Evolutionary conservation across 2,329 filamentous ascomycete species (phyloP).

Genomic region (Phaeomoniella chlamydospora): DNA sequence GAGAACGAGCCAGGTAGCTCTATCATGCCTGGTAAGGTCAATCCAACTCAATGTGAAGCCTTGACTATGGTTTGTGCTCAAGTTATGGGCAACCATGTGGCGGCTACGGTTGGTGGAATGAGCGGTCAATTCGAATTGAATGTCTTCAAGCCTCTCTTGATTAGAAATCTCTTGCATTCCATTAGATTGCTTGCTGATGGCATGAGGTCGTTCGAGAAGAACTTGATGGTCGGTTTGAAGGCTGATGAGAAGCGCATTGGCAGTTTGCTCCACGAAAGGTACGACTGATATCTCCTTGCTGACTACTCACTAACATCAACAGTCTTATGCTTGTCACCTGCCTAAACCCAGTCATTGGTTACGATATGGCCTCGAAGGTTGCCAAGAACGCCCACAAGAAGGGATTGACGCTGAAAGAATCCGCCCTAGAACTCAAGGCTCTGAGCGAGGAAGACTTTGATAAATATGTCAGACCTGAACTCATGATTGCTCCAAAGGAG

Average conservation of each 20-base stretch:
- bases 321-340: constrained; percentile 97
- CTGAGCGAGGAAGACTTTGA: constrained; percentile 84
- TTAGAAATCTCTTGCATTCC: constrained; percentile 90
- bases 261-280: constrained; percentile 88
- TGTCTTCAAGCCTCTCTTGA: constrained; percentile 95
- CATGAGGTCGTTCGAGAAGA: constrained; percentile 91
- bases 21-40: constrained; percentile 99
- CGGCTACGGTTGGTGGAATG: constrained; percentile 85
- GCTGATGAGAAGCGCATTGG: constrained; percentile 89
- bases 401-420: constrained; percentile 83
- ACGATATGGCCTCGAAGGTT: constrained; percentile 93
- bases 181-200: constrained; percentile 74
- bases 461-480: constrained; percentile 73
- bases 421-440: constrained; percentile 83
- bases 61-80: constrained; percentile 96
- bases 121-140: constrained; percentile 98
- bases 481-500: constrained; percentile 81
- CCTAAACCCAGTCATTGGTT: constrained; percentile 92
- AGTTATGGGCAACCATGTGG: constrained; percentile 94
- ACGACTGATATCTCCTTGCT: constrained; percentile 21
- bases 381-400: constrained; percentile 99
- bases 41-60: constrained; percentile 95
- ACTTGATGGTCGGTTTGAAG: constrained; percentile 73
- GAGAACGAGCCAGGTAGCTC: constrained; percentile 97
- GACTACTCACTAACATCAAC: constrained; percentile 4